Evolutionary conservation across 805 yeast genomes (phyloP).

Genomic region (Candida krabiensis): DNA sequence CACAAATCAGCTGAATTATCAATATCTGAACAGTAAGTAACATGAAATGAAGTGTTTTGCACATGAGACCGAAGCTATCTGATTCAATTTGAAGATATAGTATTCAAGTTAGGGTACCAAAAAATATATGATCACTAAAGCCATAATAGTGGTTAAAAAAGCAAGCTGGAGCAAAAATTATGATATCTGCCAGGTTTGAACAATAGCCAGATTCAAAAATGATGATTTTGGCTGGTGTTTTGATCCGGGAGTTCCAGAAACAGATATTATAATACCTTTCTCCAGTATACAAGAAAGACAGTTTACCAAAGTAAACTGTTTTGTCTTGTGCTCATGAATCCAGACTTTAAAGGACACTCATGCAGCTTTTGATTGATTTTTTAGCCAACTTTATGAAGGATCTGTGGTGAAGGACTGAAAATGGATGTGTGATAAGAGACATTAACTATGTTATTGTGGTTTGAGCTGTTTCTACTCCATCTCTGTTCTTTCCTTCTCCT

Average conservation of each 20-base stretch:
- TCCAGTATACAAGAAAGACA: conserved; percentile 10
- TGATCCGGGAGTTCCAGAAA: conserved; percentile 3
- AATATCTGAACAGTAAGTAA: too few relatives aligned
- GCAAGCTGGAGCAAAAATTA: conserved; percentile 37
- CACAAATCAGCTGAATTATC: too few relatives aligned
- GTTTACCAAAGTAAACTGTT: conserved; percentile 2
- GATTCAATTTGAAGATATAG: too few relatives aligned
- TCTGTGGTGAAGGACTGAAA: neutral
- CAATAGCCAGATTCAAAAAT: conserved; percentile 9
- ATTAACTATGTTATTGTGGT: conserved; percentile 29
- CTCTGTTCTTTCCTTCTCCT: neutral
- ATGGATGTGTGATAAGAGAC: too few relatives aligned
- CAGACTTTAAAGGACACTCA: conserved; percentile 45
- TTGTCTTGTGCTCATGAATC: conserved; percentile 43
- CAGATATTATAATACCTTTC: conserved; percentile 19
- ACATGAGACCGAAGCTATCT: too few relatives aligned
- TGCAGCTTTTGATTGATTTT: conserved; percentile 40
- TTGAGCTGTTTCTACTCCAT: conserved; percentile 3
- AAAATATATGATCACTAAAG: too few relatives aligned
- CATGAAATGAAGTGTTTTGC: too few relatives aligned
- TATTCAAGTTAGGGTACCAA: too few relatives aligned
- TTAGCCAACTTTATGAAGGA: conserved; percentile 26
- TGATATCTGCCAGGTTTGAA: conserved; percentile 17
- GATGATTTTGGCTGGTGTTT: conserved; percentile 9
- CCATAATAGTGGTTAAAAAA: conserved; percentile 16